Conservation (phyloP, 2,329 filamentous ascomycete species). For the Juglanconis oblonga region DNA sequence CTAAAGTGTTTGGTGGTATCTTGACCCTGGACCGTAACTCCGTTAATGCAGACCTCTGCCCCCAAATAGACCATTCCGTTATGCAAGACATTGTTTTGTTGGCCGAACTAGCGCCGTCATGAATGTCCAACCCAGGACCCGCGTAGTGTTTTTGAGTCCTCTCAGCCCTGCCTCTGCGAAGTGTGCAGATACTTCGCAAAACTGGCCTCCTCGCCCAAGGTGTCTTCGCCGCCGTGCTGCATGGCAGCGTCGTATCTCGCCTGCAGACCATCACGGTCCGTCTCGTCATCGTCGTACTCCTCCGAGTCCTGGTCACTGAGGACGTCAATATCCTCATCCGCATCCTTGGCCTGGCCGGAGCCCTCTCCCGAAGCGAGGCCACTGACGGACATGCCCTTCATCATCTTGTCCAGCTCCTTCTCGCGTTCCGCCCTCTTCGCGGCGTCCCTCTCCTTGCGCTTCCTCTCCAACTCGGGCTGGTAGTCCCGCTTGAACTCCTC, state of each 20-base stretch:
- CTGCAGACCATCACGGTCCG: constrained; percentile 65
- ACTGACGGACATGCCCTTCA: constrained; percentile 78
- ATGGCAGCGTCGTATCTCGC: constrained; percentile 76
- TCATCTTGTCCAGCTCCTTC: constrained; percentile 84
- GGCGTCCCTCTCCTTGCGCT: constrained; percentile 71
- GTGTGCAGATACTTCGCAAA: constrained; percentile 59
- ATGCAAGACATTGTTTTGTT: constrained; percentile 22
- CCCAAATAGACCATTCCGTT: constrained; percentile 1
- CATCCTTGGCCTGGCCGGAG: constrained; percentile 22
- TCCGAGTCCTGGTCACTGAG: constrained; percentile 54
- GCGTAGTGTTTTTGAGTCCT: not conserved
- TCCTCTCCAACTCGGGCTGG: constrained; percentile 81
- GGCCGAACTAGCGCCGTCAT: not conserved
- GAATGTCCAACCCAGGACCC: not conserved
- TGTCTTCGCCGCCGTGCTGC: constrained; percentile 49
- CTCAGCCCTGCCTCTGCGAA: constrained; percentile 27
- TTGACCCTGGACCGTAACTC: constrained; percentile 23
- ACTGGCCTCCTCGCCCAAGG: constrained; percentile 53
- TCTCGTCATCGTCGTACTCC: constrained; percentile 56
- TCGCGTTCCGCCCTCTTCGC: constrained; percentile 70
- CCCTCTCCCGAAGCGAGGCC: constrained; percentile 21
- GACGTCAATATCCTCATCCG: constrained; percentile 36
- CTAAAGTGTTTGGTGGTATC: constrained; percentile 24
- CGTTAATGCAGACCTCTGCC: constrained; percentile 20
- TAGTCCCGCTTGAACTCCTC: constrained; percentile 89